These are phyloP conservation scores for Syzygium jambos DNA, from an alignment of 345 rosid species.

Conservation along the genomic window DNA sequence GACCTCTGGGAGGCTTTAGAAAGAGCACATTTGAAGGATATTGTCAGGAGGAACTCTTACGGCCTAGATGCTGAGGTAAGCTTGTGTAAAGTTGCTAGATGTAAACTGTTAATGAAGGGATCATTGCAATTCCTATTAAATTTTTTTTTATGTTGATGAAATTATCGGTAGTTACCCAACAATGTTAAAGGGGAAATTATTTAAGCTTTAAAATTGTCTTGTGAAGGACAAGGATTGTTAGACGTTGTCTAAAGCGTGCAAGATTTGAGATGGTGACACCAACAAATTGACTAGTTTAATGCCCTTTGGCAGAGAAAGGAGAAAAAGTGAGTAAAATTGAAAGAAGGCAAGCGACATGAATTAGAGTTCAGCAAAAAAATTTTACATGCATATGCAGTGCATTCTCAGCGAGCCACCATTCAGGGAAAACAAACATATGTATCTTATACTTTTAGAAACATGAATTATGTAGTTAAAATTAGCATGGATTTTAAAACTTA, in stretches of 20 bases:
- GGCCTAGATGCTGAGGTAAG: slow-evolving; percentile 82
- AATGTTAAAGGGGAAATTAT: neutral
- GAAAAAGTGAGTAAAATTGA: neutral
- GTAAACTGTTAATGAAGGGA: neutral
- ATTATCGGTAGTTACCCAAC: neutral
- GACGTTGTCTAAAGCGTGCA: neutral
- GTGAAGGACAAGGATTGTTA: neutral
- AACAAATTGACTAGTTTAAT: neutral
- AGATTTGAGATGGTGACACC: neutral
- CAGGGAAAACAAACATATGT: neutral
- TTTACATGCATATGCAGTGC: neutral
- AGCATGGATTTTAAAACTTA: neutral
- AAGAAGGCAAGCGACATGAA: neutral
- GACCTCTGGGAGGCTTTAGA: slow-evolving; percentile 92
- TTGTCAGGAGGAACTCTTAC: slow-evolving; percentile 46
- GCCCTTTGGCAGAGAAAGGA: neutral
- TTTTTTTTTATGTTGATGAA: neutral
- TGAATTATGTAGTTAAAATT: neutral
- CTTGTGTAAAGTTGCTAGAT: neutral
- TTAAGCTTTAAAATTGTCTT: neutral
- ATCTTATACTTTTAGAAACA: neutral
- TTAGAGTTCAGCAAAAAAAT: neutral
- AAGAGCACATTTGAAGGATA: slow-evolving; percentile 84
- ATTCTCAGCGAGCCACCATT: neutral
- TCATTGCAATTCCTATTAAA: neutral